These are phyloP conservation scores for Boechera retrofracta DNA, from an alignment of 345 rosid species.

Conservation along the genomic window DNA sequence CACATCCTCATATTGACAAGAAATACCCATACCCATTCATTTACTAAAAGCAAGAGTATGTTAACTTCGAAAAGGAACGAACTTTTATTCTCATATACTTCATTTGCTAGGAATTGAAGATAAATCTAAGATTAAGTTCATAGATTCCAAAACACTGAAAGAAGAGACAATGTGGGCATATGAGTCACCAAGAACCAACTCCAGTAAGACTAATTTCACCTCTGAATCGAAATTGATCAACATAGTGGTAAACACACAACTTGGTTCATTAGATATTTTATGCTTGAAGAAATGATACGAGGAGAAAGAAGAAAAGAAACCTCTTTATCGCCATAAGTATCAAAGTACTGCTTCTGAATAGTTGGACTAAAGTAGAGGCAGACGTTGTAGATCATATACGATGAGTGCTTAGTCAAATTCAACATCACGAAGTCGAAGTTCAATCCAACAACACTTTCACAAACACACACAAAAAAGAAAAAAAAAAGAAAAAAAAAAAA, in stretches of 20 bases:
- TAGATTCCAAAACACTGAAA: neutral
- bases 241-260: no score
- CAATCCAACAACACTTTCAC: constrained; percentile 81
- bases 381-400: constrained; percentile 88
- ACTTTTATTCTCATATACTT: neutral
- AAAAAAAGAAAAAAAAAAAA: no score
- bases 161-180: neutral
- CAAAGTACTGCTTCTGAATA: constrained; percentile 76
- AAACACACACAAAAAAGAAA: no score
- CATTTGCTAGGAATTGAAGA: neutral
- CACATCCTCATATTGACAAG: neutral
- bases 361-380: constrained; percentile 83
- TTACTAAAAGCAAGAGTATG: neutral
- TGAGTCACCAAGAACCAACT: neutral
- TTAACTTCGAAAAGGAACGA: neutral
- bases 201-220: neutral
- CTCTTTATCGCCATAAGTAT: constrained; percentile 66
- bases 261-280: neutral
- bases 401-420: constrained; percentile 93
- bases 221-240: no score
- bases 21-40: neutral
- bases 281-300: no score
- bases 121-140: neutral
- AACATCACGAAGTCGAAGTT: constrained; percentile 87
- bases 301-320: constrained; percentile 20